phyloP scores from a whole-genome alignment of 2,329 filamentous ascomycete genomes.

The Beauveria varroae region DNA sequence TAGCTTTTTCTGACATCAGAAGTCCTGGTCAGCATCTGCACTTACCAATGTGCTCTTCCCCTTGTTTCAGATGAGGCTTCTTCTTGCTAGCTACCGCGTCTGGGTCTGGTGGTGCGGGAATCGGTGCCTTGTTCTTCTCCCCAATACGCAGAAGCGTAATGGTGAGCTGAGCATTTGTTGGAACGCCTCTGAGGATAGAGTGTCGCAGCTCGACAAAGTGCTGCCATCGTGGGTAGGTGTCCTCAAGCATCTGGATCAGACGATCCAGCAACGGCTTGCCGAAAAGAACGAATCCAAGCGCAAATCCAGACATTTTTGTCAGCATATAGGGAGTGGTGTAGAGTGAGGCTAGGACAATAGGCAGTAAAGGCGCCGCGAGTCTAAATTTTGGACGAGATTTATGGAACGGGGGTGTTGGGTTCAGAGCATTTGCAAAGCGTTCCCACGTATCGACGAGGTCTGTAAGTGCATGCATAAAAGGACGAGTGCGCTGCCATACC shows the following conservation, averaged over 20 bases:
- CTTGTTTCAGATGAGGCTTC: not conserved
- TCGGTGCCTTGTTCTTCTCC: constrained; percentile 70
- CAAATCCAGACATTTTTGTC: constrained; percentile 58
- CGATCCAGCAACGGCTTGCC: constrained; percentile 65
- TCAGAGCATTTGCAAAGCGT: constrained; percentile 47
- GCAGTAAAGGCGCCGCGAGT: constrained; percentile 45
- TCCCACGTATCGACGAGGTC: constrained; percentile 44
- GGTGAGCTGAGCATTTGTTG: constrained; percentile 78
- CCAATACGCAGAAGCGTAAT: constrained; percentile 75
- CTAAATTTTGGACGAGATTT: constrained; percentile 43
- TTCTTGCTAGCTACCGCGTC: not conserved
- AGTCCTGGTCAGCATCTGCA: not conserved
- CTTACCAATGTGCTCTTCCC: not conserved
- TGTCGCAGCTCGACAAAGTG: constrained; percentile 67
- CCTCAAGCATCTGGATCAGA: constrained; percentile 52
- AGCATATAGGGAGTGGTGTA: constrained; percentile 36
- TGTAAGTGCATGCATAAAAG: constrained; percentile 55
- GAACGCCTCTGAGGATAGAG: constrained; percentile 71
- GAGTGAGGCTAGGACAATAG: constrained; percentile 17
- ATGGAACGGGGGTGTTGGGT: constrained; percentile 57
- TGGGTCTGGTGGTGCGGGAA: constrained; percentile 49
- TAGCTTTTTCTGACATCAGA: not conserved
- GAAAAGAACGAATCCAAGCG: constrained; percentile 70
- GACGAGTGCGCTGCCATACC: constrained; percentile 70
- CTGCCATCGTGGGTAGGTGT: constrained; percentile 62